phyloP scores from a whole-genome alignment of 2,329 filamentous ascomycete genomes.

The Ascochyta koolunga region DNA sequence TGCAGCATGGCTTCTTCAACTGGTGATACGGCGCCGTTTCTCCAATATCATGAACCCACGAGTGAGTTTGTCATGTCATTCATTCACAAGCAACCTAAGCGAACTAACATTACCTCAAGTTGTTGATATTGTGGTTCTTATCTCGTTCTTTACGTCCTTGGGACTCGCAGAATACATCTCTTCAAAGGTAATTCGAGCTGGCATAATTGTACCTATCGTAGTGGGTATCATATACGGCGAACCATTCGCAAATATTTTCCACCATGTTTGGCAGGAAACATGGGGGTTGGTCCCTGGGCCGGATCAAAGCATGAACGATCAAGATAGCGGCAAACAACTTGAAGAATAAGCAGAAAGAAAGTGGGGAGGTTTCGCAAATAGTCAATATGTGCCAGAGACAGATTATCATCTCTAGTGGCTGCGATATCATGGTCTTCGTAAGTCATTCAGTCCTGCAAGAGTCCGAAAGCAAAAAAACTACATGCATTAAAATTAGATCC shows the following conservation, averaged over 20 bases:
- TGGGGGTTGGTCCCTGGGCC: constrained; percentile 29
- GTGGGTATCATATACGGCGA: constrained; percentile 18
- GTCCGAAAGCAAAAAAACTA: too few relatives aligned
- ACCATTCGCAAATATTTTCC: constrained; percentile 18
- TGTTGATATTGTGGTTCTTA: constrained; percentile 17
- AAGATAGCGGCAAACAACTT: neutral
- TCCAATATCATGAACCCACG: neutral
- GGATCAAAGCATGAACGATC: constrained; percentile 5
- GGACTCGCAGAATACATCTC: constrained; percentile 20
- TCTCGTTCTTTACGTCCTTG: constrained; percentile 21
- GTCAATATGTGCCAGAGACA: neutral
- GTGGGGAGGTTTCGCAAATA: neutral
- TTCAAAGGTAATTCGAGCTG: constrained; percentile 15
- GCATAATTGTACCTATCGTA: constrained; percentile 17
- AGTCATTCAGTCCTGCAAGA: too few relatives aligned
- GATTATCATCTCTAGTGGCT: too few relatives aligned
- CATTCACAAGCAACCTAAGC: neutral
- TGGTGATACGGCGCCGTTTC: neutral
- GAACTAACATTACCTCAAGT: constrained; percentile 3
- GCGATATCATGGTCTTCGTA: too few relatives aligned
- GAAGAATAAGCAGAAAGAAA: constrained; percentile 10
- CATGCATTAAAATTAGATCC: too few relatives aligned
- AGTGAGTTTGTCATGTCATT: neutral
- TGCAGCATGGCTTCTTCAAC: neutral
- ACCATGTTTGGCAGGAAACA: constrained; percentile 20